A percentile compares a stretch with the other conserved stretches of the same genome.
phyloP scores from a whole-genome alignment of 176 grass and related monocot species.

The Bolboschoenus planiculmis region DNA sequence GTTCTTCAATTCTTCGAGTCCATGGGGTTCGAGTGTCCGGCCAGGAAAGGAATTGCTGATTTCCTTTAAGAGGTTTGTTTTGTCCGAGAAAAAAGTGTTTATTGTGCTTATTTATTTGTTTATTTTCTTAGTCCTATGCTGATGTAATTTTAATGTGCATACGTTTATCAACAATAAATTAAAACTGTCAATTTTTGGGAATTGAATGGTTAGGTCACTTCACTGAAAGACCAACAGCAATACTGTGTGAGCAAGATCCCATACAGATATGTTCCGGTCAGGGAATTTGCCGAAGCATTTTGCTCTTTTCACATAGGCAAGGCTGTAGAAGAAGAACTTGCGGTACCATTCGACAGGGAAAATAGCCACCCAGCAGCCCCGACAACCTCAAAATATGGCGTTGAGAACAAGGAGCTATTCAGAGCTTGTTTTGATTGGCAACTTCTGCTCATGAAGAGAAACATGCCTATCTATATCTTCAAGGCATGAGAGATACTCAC shows the following conservation, averaged over 20 bases:
- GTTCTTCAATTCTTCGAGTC: slow-evolving; percentile 53
- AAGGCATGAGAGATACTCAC: slow-evolving; percentile 37
- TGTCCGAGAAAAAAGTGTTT: too few relatives aligned
- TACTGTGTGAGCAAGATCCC: slow-evolving; percentile 23
- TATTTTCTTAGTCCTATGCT: too few relatives aligned
- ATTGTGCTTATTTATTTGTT: too few relatives aligned
- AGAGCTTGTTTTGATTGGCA: slow-evolving; percentile 31
- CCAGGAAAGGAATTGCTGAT: slow-evolving; percentile 47
- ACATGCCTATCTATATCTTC: slow-evolving; percentile 42
- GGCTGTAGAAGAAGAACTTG: slow-evolving; percentile 10
- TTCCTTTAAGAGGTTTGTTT: slow-evolving; percentile 46
- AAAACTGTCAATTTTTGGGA: too few relatives aligned
- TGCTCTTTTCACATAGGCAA: slow-evolving; percentile 30
- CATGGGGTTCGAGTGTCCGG: slow-evolving; percentile 47
- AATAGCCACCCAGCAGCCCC: slow-evolving; percentile 34
- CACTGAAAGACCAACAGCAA: slow-evolving; percentile 44
- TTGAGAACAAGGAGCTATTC: slow-evolving; percentile 33
- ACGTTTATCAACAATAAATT: too few relatives aligned
- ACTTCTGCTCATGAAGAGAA: slow-evolving; percentile 43
- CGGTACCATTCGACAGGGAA: slow-evolving; percentile 24
- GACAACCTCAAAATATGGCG: slow-evolving; percentile 29
- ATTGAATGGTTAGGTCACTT: slow-evolving; percentile 53
- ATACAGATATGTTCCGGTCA: slow-evolving; percentile 35
- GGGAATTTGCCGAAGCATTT: slow-evolving; percentile 34
- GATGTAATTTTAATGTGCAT: too few relatives aligned